phyloP scores from a whole-genome alignment of 768 basidiomycete genomes.

The Amanita molliuscula region DNA sequence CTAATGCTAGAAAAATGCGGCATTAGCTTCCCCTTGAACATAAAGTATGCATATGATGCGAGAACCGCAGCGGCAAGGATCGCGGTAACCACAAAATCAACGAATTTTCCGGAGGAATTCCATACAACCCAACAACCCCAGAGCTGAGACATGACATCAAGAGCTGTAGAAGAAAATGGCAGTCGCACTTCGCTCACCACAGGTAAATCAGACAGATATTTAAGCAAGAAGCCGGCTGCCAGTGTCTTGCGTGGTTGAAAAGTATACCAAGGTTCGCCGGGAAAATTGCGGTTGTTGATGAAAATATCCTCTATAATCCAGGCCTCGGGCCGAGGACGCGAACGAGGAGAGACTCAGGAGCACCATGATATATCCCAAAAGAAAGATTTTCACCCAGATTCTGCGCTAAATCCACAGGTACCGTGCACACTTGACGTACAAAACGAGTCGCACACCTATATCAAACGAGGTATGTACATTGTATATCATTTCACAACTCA shows the following conservation, averaged over 20 bases:
- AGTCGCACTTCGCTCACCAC: too few species aligned
- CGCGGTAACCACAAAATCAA: too few species aligned
- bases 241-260: background rate
- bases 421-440: background rate
- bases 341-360: background rate
- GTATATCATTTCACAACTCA: background rate
- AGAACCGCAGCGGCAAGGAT: too few species aligned
- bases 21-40: too few species aligned
- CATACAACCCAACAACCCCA: too few species aligned
- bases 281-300: background rate
- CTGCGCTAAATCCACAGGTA: background rate
- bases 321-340: background rate
- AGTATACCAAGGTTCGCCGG: background rate
- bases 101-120: too few species aligned
- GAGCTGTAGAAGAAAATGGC: slow-evolving; percentile 12
- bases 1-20: too few species aligned
- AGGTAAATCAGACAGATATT: background rate
- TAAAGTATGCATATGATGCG: too few species aligned
- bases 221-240: background rate
- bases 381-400: background rate
- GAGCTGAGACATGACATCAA: slow-evolving; percentile 11
- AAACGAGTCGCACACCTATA: background rate
- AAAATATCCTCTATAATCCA: background rate
- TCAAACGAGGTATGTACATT: too few species aligned
- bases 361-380: background rate